Evolutionary conservation across 441 rosid genomes (phyloP).

Genomic region (Adansonia rubrostipa): DNA sequence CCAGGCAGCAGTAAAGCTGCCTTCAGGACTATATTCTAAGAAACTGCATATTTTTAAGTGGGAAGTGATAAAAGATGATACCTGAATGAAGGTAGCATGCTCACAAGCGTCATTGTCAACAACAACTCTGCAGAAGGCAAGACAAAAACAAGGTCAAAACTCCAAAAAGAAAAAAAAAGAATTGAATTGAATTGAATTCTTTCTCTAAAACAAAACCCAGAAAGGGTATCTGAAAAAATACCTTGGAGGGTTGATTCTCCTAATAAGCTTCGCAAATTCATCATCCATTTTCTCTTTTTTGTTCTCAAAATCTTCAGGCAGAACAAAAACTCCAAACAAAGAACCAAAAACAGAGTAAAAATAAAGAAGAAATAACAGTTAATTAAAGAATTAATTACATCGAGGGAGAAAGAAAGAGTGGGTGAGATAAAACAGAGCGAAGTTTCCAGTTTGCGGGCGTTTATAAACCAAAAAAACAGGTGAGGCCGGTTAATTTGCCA

Average conservation of each 20-base stretch:
- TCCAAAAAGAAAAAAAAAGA: no score
- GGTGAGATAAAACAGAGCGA: neutral
- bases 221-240: slow-evolving; percentile 6
- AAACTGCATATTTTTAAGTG: neutral
- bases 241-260: slow-evolving; percentile 64
- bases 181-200: neutral
- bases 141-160: neutral
- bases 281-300: slow-evolving; percentile 39
- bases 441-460: neutral
- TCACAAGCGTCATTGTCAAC: slow-evolving; percentile 52
- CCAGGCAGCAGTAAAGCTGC: no score
- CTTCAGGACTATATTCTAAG: neutral
- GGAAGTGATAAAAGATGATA: slow-evolving; percentile 11
- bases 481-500: slow-evolving; percentile 21
- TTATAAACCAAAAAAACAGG: slow-evolving; percentile 16
- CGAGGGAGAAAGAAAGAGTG: neutral
- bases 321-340: neutral
- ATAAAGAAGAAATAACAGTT: neutral
- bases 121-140: slow-evolving; percentile 43
- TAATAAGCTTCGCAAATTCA: slow-evolving; percentile 55
- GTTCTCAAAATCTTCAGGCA: neutral
- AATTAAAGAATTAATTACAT: neutral
- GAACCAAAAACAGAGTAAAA: neutral
- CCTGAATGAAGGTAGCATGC: slow-evolving; percentile 58
- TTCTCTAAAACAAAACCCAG: neutral